phyloP scores from a whole-genome alignment of 2,329 filamentous ascomycete genomes.

The Epichloe sp. region DNA sequence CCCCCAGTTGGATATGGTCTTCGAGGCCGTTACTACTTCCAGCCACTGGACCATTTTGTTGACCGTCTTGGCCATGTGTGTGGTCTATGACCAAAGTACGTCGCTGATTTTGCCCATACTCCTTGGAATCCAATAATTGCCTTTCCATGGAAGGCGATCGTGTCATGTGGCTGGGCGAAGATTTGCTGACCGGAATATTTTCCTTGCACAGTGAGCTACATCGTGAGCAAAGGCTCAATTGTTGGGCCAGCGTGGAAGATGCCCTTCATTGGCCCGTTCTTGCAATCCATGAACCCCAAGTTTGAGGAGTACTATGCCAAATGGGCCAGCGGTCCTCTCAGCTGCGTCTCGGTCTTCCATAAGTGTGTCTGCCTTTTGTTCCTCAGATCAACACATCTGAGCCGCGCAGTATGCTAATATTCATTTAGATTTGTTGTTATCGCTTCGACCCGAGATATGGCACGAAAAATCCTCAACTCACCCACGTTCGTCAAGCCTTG shows the following conservation, averaged over 20 bases:
- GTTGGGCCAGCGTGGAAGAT: conserved; percentile 62
- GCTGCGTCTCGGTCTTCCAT: conserved; percentile 98
- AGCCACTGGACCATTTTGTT: conserved; percentile 51
- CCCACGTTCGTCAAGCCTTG: conserved; percentile 87
- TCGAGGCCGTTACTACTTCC: conserved; percentile 43
- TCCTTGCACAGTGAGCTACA: conserved; percentile 50
- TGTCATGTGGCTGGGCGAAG: background rate
- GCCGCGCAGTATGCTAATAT: background rate
- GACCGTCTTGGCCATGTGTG: conserved; percentile 55
- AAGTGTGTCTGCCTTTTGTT: conserved; percentile 48
- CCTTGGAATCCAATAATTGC: background rate
- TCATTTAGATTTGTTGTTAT: conserved; percentile 78
- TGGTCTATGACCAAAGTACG: conserved; percentile 86
- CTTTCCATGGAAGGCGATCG: background rate
- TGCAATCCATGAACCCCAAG: conserved; percentile 81
- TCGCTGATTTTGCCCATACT: conserved; percentile 10
- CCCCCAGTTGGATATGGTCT: conserved; percentile 42
- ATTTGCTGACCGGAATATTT: background rate
- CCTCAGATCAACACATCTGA: background rate
- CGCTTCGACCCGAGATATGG: conserved; percentile 86
- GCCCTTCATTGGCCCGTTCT: conserved; percentile 89
- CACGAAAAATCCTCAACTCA: conserved; percentile 93
- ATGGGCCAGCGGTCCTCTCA: conserved; percentile 82
- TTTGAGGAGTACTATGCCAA: conserved; percentile 86
- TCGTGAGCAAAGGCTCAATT: conserved; percentile 63